Evolutionary conservation across 2,329 filamentous ascomycete species (phyloP).

Genomic region (Stachybotrys elegans): DNA sequence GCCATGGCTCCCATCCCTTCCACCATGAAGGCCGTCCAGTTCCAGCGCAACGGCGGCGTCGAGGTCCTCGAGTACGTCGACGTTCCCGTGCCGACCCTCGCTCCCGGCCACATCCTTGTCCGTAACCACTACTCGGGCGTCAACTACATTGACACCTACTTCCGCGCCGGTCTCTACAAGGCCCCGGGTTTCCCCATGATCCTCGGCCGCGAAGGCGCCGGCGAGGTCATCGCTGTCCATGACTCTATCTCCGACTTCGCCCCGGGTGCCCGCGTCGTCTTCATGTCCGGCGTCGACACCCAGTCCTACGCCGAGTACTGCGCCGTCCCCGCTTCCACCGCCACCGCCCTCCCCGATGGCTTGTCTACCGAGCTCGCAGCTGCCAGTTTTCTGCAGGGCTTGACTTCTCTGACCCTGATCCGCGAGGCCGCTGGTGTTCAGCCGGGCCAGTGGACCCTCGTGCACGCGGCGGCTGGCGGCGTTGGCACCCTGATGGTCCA

Average conservation of each 20-base stretch:
- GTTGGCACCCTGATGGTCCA: constrained; percentile 73
- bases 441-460: constrained; percentile 73
- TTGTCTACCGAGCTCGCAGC: constrained; percentile 59
- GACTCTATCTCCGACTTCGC: constrained; percentile 48
- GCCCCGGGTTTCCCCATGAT: constrained; percentile 63
- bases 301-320: constrained; percentile 54
- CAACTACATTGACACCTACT: constrained; percentile 91
- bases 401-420: constrained; percentile 77
- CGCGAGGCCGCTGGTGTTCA: constrained; percentile 72
- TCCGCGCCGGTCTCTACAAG: constrained; percentile 77
- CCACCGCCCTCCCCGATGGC: constrained; percentile 58
- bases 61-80: constrained; percentile 70
- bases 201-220: constrained; percentile 75
- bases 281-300: constrained; percentile 41
- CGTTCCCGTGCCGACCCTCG: constrained; percentile 60
- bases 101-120: constrained; percentile 70
- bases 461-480: constrained; percentile 83
- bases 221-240: constrained; percentile 60
- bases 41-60: constrained; percentile 58
- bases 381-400: constrained; percentile 70
- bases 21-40: constrained; percentile 64
- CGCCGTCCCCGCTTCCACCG: constrained; percentile 44
- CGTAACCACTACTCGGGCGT: constrained; percentile 76
- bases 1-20: constrained; percentile 72
- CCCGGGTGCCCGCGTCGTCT: constrained; percentile 67